A percentile compares a stretch with the other conserved stretches of the same genome.
Evolutionary conservation across 805 yeast genomes (phyloP).

Genomic region (Candida koratica): DNA sequence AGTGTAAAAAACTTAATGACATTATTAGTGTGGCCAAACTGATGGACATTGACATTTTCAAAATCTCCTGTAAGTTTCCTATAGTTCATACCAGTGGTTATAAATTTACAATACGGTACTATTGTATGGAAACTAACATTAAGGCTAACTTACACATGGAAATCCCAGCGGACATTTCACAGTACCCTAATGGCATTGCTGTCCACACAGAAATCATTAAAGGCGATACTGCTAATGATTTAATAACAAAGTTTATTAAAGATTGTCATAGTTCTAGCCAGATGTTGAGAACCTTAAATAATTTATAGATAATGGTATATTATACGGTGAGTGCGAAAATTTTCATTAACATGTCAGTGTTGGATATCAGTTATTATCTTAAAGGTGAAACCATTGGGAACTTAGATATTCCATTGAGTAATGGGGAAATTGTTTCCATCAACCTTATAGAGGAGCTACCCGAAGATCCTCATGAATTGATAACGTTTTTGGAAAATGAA

Average conservation of each 20-base stretch:
- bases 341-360: slow-evolving; percentile 10
- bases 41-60: slow-evolving; percentile 30
- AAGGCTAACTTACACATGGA: slow-evolving; percentile 1
- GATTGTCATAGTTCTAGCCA: slow-evolving; percentile 12
- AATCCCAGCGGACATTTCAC: background rate
- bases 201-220: slow-evolving; percentile 3
- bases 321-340: slow-evolving; percentile 1
- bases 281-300: slow-evolving; percentile 7
- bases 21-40: slow-evolving; percentile 18
- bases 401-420: slow-evolving; percentile 70
- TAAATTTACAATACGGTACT: slow-evolving; percentile 4
- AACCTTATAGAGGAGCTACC: slow-evolving; percentile 80
- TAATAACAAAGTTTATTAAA: slow-evolving; percentile 4
- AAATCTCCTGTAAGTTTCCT: slow-evolving; percentile 28
- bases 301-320: background rate
- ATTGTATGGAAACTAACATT: background rate
- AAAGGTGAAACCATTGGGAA: slow-evolving; percentile 26
- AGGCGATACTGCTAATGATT: background rate
- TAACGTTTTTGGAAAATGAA: slow-evolving; percentile 75
- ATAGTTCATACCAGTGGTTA: slow-evolving; percentile 6
- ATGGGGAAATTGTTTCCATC: slow-evolving; percentile 78
- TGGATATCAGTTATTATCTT: slow-evolving; percentile 32
- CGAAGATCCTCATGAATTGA: slow-evolving; percentile 82
- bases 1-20: slow-evolving; percentile 16
- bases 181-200: background rate